phyloP scores from a whole-genome alignment of 2,329 filamentous ascomycete genomes.

The Neofusicoccum cordaticola region DNA sequence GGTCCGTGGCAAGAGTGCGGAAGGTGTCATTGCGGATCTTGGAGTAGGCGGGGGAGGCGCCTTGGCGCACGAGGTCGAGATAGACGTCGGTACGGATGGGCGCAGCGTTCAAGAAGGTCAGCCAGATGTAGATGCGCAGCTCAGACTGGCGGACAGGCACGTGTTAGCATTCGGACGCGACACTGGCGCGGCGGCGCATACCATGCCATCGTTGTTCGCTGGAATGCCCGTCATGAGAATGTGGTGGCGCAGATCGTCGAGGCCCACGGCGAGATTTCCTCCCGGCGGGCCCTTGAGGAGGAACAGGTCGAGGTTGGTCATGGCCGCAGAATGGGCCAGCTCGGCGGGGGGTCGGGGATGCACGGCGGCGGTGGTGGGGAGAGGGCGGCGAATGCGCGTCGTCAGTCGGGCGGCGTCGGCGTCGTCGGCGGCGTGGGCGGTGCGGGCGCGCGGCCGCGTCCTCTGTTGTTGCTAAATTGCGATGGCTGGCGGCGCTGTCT shows the following conservation, averaged over 20 bases:
- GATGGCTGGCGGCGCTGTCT: conserved; percentile 11
- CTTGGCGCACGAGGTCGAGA: conserved; percentile 84
- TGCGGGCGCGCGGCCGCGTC: neutral
- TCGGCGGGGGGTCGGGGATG: neutral
- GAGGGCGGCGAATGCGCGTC: neutral
- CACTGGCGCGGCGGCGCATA: conserved; percentile 38
- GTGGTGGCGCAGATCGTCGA: conserved; percentile 70
- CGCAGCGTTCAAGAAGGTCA: conserved; percentile 85
- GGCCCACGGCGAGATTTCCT: conserved; percentile 63
- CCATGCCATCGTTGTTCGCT: conserved; percentile 78
- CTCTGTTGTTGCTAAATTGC: conserved; percentile 11
- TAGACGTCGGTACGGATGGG: conserved; percentile 85
- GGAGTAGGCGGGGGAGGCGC: conserved; percentile 88
- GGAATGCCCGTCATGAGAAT: conserved; percentile 74
- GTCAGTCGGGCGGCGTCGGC: neutral
- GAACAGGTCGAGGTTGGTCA: conserved; percentile 64
- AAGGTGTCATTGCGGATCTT: conserved; percentile 99
- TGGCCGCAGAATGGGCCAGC: conserved; percentile 19
- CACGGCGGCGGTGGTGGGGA: neutral
- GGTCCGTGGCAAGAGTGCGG: conserved; percentile 91
- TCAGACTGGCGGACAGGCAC: conserved; percentile 63
- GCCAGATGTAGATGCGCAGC: conserved; percentile 91
- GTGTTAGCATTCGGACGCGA: conserved; percentile 1
- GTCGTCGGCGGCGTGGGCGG: neutral
- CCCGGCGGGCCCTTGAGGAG: conserved; percentile 76